Percentiles rank a stretch among this genome's conserved stretches.
phyloP scores from a whole-genome alignment of 2,329 filamentous ascomycete genomes.

The Pyrenophora teres region DNA sequence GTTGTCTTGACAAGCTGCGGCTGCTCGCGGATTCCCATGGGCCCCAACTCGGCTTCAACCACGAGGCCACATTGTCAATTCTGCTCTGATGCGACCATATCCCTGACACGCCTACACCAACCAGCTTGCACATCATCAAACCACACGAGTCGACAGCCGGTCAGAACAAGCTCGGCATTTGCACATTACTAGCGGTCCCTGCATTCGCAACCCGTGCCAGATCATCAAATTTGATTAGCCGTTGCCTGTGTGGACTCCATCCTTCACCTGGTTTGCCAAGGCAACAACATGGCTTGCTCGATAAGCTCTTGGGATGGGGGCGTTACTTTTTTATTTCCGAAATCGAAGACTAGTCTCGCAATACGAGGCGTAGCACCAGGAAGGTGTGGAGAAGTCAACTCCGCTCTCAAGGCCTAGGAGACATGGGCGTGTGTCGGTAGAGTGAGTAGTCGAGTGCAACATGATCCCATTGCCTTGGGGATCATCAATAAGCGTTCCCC shows the following conservation, averaged over 20 bases:
- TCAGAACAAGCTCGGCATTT: conserved; percentile 16
- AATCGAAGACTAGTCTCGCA: conserved; percentile 7
- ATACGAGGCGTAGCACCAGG: conserved; percentile 1
- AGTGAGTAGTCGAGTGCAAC: conserved; percentile 7
- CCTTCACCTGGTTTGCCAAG: conserved; percentile 18
- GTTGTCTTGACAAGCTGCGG: neutral
- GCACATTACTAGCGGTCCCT: conserved; percentile 21
- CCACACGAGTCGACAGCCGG: conserved; percentile 1
- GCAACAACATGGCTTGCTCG: conserved; percentile 1
- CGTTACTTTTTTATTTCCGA: conserved; percentile 24
- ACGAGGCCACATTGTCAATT: too few species aligned
- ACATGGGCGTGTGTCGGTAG: neutral
- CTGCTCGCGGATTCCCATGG: neutral
- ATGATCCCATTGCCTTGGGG: conserved; percentile 18
- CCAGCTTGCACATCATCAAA: too few species aligned
- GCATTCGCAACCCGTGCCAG: conserved; percentile 21
- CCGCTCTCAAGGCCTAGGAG: conserved; percentile 3
- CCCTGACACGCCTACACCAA: too few species aligned
- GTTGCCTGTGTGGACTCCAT: conserved; percentile 12
- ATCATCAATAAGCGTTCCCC: conserved; percentile 31
- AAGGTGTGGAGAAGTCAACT: conserved; percentile 15
- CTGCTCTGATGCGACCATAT: too few species aligned
- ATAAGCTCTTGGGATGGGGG: conserved; percentile 13
- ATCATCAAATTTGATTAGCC: conserved; percentile 25
- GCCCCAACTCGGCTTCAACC: too few species aligned